Evolutionary conservation across 768 basidiomycete genomes (phyloP).

Genomic region (Pholiota conissans): DNA sequence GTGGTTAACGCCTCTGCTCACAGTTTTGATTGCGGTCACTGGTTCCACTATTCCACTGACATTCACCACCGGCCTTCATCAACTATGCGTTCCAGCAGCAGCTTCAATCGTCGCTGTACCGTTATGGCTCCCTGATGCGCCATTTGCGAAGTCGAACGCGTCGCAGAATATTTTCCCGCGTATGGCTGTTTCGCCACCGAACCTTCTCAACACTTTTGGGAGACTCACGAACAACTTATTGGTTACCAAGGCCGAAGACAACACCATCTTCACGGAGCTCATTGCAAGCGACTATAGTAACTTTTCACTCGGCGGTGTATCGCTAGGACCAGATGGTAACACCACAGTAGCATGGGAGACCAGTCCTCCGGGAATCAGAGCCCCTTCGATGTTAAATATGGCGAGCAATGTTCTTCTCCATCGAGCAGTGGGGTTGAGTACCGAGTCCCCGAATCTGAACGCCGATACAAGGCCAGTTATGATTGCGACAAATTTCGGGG

Average conservation of each 20-base stretch:
- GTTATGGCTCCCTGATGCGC: conserved; percentile 34
- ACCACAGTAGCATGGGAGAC: conserved; percentile 73
- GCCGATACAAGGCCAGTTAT: conserved; percentile 33
- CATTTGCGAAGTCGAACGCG: conserved; percentile 17
- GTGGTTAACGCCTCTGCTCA: conserved; percentile 65
- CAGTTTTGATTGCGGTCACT: conserved; percentile 53
- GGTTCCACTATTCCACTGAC: conserved; percentile 55
- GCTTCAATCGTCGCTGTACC: conserved; percentile 46
- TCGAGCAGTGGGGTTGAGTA: conserved; percentile 36
- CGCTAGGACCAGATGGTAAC: conserved; percentile 36
- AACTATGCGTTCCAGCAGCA: conserved; percentile 51
- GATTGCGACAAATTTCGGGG: conserved; percentile 56
- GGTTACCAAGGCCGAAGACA: conserved; percentile 33
- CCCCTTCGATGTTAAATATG: conserved; percentile 56
- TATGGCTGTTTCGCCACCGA: conserved; percentile 54
- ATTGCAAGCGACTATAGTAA: not conserved
- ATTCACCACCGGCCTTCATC: conserved; percentile 58
- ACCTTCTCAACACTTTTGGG: conserved; percentile 47
- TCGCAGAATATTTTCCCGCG: conserved; percentile 23
- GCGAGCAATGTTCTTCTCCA: conserved; percentile 68
- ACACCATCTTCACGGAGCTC: not conserved
- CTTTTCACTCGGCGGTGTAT: conserved; percentile 12
- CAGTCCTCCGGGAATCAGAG: conserved; percentile 49
- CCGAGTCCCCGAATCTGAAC: conserved; percentile 27
- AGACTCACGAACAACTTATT: conserved; percentile 32